Evolutionary conservation across 345 rosid genomes (phyloP), one percentile per base, ranked within the genome.

Genomic region (Pistacia atlantica): DNA sequence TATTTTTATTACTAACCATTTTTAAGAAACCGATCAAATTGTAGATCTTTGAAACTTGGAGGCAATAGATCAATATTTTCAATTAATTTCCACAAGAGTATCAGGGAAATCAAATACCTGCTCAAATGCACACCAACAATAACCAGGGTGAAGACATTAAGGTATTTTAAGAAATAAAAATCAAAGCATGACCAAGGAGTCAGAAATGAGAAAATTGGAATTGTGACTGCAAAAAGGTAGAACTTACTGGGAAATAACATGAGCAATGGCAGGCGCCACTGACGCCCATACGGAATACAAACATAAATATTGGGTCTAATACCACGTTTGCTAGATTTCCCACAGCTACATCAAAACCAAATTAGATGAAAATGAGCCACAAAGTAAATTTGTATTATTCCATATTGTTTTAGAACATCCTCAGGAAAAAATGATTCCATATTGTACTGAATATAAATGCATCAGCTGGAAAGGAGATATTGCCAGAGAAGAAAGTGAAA

Each of bases 201-300:
- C 22, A 55, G 37, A 69, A 51, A 20, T 18, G 56, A 35, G 46
- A 46, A 28, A 55, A 46, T 65, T 52, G 42, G 49, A 57, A 22
- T 67, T 72, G 38, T 38, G 5, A 28, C 54, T 70, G 42, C 33
- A 58, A 13, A 63, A 9, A 3, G 68, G 9, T 17, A 38, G 9
- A 69, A 78, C 94, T 83, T 86, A 87, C 92, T 89, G 89, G 56
- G 91, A 87, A 73, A 87, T 75, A n/a, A 89, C 90, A 80, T 88
- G 93, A 57, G 93, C 90, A 42, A 91, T 85, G 69, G 93, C 93
- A n/a, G 16, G 93, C 89, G n/a, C 90, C 92, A 65, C 80, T 83
- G 59, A 89, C 81, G 35, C 90, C 92, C 52, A 88, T 62, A 22
- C 68, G 74, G 72, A 88, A 79, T n/a, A 76, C 71, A 57, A 91